Base-by-base conservation (phyloP, 129 eudicot species). In the Arctium minus region DNA sequence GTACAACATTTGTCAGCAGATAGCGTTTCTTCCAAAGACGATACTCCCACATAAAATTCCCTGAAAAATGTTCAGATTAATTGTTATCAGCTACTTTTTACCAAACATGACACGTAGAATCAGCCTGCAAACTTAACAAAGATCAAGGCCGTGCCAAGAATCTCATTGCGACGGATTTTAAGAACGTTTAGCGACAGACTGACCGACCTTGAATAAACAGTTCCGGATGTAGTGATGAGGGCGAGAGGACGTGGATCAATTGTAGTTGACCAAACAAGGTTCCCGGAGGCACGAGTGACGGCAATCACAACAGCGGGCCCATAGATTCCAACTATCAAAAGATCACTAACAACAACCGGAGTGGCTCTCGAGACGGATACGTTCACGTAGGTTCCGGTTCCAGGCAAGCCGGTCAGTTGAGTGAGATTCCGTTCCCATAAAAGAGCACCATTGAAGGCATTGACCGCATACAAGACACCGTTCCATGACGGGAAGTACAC, bases 401-500 rank as follows among this genome's bases (percentile, higher is more conserved):
- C 87, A 2, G 88, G 83, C 81, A 94, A 82, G 6, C 94, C 94
- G 0, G 97, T 90, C 33, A 89, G 36, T 11, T 79, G 82, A 1
- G 82, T 84, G 3, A 92, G 83, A 81, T 89, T 89, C 42, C 78
- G 91, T 78, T 89, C 40, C 96, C 97, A 94, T 0, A 94, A 64
- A 48, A 94, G 95, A 22, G 70, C 74, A 18, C 97, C 98, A 69
- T 33, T 86, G n/a, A 78, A 46, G 33, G 97, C 97, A 50, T 85
- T 83, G 5, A 92, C 89, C 0, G 97, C 92, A 33, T 89, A 94
- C 73, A 92, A 68, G 32, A 85, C 72, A 1, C 98, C 97, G 35
- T 92, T 89, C 95, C 97, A 94, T 9, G 92, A 84, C 0, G 98
- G 98, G 67, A 94, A 90, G 73, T 90, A 92, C 32, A 92, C 90